Evolutionary conservation across 306 rosid genomes (phyloP), one percentile per base, ranked within the genome.

Genomic region (Macrotyloma uniflorum): DNA sequence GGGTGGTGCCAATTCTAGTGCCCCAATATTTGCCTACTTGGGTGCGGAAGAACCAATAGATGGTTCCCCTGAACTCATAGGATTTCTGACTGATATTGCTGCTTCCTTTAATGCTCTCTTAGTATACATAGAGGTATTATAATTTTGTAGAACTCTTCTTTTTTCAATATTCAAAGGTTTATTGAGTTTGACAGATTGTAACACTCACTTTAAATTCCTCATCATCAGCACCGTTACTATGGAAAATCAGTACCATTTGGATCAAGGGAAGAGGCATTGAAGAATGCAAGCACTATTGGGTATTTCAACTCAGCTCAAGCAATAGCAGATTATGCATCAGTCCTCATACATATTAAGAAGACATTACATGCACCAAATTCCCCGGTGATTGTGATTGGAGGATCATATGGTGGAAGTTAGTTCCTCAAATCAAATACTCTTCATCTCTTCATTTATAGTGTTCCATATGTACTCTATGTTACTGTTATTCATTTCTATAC

Each of bases 381-480:
- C 4, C 98, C 97, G 0, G 84, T 89, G n/a, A 83, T 91, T 78
- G 93, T 91, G 1, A 47, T 93, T 22, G 98, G 98, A 66, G 98
- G 86, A 54, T 93, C 98, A 24, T 93, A 91, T 16, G 95, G 98
- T 47, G 98, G 95, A 93, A 93, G 98, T 93, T 16, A 83, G 95
- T 70, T 19, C 30, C 63, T 75, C 26, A 67, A 73, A 45, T 61
- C 22, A 20, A 40, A 0, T 24, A 23, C 28, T 26, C 28, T 2
- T 26, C 28, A 26, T 6, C 40, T 70, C 42, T 74, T 43, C 18
- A 50, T 11, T 6, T 2, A 8, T 13, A 9, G 4, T 50, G 6
- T 61, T 63, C 14, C 0, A 9, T 8, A 0, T 1, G 0, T 9
- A 73, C 42, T 24, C 13, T 22, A 50, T 18, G 36, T 22, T 36